A percentile compares a stretch with the other conserved stretches of the same genome.
Evolutionary conservation across 306 rosid species (phyloP).

Genomic region (Fragaria vesca): DNA sequence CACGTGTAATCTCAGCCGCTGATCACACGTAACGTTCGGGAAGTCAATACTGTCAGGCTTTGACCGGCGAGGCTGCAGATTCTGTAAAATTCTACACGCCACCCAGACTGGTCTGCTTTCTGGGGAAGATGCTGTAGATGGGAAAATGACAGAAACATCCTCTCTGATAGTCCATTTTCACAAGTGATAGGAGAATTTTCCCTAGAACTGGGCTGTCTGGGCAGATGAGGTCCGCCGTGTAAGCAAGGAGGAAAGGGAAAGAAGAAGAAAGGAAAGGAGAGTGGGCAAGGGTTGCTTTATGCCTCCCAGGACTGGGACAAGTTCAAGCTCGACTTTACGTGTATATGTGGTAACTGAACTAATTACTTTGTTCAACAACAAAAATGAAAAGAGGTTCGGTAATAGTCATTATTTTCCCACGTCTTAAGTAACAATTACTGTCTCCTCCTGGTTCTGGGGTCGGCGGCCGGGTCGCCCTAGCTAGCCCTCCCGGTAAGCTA

Average conservation of each 20-base stretch:
- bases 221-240: conserved; percentile 54
- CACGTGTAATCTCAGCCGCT: conserved; percentile 27
- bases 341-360: conserved; percentile 69
- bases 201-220: neutral
- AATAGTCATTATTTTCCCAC: conserved; percentile 38
- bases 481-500: neutral
- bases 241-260: conserved; percentile 50
- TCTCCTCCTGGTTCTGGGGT: neutral
- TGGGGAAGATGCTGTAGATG: neutral
- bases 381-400: neutral
- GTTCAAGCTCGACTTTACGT: conserved; percentile 68
- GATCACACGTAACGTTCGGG: conserved; percentile 23
- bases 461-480: neutral
- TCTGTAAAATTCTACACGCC: conserved; percentile 31
- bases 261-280: neutral
- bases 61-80: conserved; percentile 11
- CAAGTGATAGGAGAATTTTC: neutral
- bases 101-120: neutral
- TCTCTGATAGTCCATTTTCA: neutral
- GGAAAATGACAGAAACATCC: conserved; percentile 36
- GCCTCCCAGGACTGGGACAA: conserved; percentile 83
- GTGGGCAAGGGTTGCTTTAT: conserved; percentile 58
- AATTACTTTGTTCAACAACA: conserved; percentile 11
- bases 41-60: conserved; percentile 29
- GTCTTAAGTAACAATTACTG: conserved; percentile 11